A percentile compares a stretch with the other conserved stretches of the same genome.
These are phyloP conservation scores for Teratosphaeria pseudoeucalypti DNA, from an alignment of 2,329 filamentous ascomycete species.

Conservation along the genomic window DNA sequence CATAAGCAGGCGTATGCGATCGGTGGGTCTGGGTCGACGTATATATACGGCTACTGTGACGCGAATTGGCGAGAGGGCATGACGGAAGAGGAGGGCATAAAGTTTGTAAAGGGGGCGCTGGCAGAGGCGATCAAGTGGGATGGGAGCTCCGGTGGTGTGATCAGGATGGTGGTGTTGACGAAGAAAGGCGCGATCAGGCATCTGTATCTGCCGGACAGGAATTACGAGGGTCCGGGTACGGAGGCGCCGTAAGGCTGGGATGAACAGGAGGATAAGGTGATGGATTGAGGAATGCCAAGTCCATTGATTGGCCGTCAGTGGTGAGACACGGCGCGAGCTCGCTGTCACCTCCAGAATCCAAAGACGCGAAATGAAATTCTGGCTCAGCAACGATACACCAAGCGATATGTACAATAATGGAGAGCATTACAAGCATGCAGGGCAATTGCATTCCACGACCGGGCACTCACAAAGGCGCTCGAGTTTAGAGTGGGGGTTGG, in stretches of 20 bases:
- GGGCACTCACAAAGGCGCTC: background rate
- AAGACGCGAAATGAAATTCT: background rate
- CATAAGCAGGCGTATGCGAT: constrained; percentile 97
- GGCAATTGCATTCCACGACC: background rate
- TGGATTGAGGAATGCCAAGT: background rate
- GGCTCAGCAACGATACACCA: background rate
- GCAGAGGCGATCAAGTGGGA: constrained; percentile 99
- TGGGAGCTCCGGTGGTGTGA: constrained; percentile 94
- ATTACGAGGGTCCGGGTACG: constrained; percentile 65
- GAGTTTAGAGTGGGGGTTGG: background rate
- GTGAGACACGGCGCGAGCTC: too few species aligned
- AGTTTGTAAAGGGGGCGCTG: constrained; percentile 86
- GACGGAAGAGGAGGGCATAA: constrained; percentile 80
- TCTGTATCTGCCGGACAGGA: constrained; percentile 86
- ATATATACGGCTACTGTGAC: constrained; percentile 99
- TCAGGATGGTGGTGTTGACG: constrained; percentile 93
- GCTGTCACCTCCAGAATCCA: background rate
- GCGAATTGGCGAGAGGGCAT: constrained; percentile 92
- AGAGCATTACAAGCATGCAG: background rate
- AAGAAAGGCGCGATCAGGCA: constrained; percentile 82
- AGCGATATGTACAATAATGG: background rate
- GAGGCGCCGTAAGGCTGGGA: constrained; percentile 17
- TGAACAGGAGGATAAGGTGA: background rate
- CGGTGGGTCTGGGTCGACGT: constrained; percentile 91
- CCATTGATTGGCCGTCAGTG: background rate